Evolutionary conservation across 2,329 filamentous ascomycete genomes (phyloP).

Genomic region (Claviceps monticola): DNA sequence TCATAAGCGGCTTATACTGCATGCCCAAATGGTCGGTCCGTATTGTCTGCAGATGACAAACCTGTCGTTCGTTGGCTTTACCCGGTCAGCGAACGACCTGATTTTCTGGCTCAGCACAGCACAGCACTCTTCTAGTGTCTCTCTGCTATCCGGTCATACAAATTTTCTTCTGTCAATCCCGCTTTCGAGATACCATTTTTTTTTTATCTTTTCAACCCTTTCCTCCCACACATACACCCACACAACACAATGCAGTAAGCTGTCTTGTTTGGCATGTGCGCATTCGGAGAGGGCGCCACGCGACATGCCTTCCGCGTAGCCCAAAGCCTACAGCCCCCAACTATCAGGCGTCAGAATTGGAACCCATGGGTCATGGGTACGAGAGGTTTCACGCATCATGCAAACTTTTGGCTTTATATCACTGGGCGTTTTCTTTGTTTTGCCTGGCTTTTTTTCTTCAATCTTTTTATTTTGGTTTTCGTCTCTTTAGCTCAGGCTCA

Average conservation of each 20-base stretch:
- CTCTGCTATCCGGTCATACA: background rate
- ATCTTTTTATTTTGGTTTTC: no score
- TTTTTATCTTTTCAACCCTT: background rate
- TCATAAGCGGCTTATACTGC: slow-evolving; percentile 17
- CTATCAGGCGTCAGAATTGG: slow-evolving; percentile 2
- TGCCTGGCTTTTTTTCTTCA: no score
- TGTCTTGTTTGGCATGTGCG: slow-evolving; percentile 4
- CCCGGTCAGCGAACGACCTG: background rate
- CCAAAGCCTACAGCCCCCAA: background rate
- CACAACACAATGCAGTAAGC: background rate
- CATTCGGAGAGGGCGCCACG: background rate
- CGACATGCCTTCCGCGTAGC: background rate
- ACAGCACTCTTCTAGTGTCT: background rate
- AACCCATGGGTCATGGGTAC: background rate
- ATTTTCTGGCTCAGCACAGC: no score
- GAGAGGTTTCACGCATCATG: no score
- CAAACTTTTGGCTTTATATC: no score
- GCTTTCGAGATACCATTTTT: slow-evolving; percentile 4
- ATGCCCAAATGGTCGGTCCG: no score
- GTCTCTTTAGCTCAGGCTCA: no score
- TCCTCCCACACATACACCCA: background rate
- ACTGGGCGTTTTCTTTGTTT: no score
- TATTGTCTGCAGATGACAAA: no score
- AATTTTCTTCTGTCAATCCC: background rate
- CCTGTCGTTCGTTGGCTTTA: no score